Base-by-base conservation (phyloP, 2,329 filamentous ascomycete species). In the Sporothrix protearum region DNA sequence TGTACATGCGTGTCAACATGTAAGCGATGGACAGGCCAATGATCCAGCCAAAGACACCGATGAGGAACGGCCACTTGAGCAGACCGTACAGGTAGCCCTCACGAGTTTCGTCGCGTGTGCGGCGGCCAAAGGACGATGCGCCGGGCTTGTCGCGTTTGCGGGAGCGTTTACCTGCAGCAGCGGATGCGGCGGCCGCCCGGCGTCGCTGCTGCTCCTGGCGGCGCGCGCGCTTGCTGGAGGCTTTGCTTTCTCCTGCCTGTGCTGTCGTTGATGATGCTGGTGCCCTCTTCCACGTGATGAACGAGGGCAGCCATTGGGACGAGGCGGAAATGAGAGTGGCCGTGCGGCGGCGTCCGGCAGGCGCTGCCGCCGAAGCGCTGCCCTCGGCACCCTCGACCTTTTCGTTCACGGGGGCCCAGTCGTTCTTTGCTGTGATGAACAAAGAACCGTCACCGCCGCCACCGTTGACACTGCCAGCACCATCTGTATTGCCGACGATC, bases 61-160 rank as follows among this genome's bases (percentile, higher is more conserved):
- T 80, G 45, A 99, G 85, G 75, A 99, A 87, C 1, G 96, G 96
- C 91, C 94, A 98, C 80, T 98, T 97, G 68, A 97, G 84, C 59
- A 99, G 80, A 1, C 88, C 88, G 80, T 99, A 99, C 12, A 97
- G 86, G 78, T 96, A 93, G 25, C 96, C 96, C 82, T 99, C 96
- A 75, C 96, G 86, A 1, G 95, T 98, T 84, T 99, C 96, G 79
- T 99, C 96, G 77, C 89, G 92, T 74, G 88, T 91, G 72, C 91
- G 85, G 25, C 85, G 85, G 39, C 87, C 63, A 1, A 67, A 14
- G 22, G 63, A 49, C 0, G 42, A 85, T 7, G 85, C 36, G 14
- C 72, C 71, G 0, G 67, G 12, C 59, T 71, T 73, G 68, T 67
- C 63, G 2, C 63, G 14, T n/a, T 67, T 67, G 10, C 73, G 70